phyloP scores from a whole-genome alignment of 2,329 filamentous ascomycete genomes.

The Claviceps paspali region DNA sequence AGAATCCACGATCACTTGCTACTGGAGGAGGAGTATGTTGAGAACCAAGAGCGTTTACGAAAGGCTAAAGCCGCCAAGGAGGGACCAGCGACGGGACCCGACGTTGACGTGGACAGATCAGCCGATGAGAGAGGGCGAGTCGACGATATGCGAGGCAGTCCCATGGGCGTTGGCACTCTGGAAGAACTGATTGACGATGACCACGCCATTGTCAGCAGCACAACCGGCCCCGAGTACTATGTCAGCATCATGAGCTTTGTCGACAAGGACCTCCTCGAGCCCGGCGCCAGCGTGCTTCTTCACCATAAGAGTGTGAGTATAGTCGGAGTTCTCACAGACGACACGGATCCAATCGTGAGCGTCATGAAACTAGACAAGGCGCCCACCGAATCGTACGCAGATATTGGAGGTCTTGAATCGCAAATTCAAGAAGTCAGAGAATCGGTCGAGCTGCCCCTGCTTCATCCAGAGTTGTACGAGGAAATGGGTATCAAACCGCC shows the following conservation, averaged over 20 bases:
- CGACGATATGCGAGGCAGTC: constrained; percentile 95
- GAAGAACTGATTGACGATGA: constrained; percentile 99
- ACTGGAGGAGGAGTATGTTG: constrained; percentile 95
- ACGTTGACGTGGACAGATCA: constrained; percentile 64
- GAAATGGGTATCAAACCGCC: constrained; percentile 99
- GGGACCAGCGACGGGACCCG: constrained; percentile 50
- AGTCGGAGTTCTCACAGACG: constrained; percentile 90
- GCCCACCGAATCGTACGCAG: constrained; percentile 92
- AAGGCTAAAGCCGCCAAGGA: constrained; percentile 78
- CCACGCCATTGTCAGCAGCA: constrained; percentile 95
- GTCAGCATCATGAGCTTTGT: constrained; percentile 99
- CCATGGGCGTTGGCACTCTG: constrained; percentile 94
- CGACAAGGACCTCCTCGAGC: constrained; percentile 94
- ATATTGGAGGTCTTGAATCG: constrained; percentile 87
- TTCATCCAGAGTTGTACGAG: constrained; percentile 95
- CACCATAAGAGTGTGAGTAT: constrained; percentile 98
- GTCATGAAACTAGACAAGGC: constrained; percentile 99
- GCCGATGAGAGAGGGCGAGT: constrained; percentile 90
- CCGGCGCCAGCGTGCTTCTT: constrained; percentile 83
- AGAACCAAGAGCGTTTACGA: constrained; percentile 92
- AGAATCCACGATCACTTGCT: constrained; percentile 94
- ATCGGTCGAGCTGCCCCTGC: constrained; percentile 84
- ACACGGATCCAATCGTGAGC: constrained; percentile 85
- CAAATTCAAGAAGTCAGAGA: constrained; percentile 98
- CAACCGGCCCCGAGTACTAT: constrained; percentile 95